Evolutionary conservation across 306 rosid species (phyloP).

Genomic region (Heteromeles arbutifolia): DNA sequence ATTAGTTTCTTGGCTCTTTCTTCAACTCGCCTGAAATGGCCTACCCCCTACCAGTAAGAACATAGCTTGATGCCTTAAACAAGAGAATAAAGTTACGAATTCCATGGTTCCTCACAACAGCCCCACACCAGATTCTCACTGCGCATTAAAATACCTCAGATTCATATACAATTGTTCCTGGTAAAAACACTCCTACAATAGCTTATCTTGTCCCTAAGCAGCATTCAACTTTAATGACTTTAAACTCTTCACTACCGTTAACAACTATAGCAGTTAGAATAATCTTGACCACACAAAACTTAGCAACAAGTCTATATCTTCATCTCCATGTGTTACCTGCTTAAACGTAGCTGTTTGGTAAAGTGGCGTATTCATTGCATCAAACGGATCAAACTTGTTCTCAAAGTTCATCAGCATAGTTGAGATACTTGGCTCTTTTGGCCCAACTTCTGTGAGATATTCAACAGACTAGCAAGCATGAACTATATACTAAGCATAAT

Average conservation of each 20-base stretch:
- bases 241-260: background rate
- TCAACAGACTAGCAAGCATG: slow-evolving; percentile 4
- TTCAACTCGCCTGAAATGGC: background rate
- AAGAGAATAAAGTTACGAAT: background rate
- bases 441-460: slow-evolving; percentile 42
- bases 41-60: background rate
- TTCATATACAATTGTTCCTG: background rate
- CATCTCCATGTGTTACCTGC: slow-evolving; percentile 47
- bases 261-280: background rate
- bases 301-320: background rate
- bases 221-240: background rate
- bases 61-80: background rate
- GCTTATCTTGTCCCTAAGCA: background rate
- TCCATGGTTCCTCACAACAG: background rate
- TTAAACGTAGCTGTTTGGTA: slow-evolving; percentile 94
- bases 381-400: slow-evolving; percentile 69
- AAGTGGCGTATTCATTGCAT: slow-evolving; percentile 66
- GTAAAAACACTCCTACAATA: background rate
- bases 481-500: background rate
- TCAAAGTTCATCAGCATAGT: slow-evolving; percentile 74
- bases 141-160: background rate
- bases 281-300: background rate
- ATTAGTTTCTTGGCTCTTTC: background rate
- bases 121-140: background rate
- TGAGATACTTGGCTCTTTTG: slow-evolving; percentile 56